Evolutionary conservation across 2,329 filamentous ascomycete species (phyloP).

Genomic region (Cyphellophora attinorum): DNA sequence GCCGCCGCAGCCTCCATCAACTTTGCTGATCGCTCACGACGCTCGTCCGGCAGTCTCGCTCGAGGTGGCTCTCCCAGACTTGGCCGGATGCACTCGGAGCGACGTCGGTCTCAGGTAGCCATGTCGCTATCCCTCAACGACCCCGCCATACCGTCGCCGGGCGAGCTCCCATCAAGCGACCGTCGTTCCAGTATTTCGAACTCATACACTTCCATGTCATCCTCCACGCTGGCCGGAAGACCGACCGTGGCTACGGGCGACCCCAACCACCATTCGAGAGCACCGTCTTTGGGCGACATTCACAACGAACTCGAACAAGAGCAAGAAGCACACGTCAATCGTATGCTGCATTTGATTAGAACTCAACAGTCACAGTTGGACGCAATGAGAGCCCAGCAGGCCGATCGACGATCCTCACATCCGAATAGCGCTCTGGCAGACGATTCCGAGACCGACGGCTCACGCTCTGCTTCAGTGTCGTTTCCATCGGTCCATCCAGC

Average conservation of each 20-base stretch:
- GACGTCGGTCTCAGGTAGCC: conserved; percentile 31
- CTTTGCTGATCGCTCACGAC: conserved; percentile 55
- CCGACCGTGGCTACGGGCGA: conserved; percentile 33
- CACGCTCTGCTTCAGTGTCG: conserved; percentile 24
- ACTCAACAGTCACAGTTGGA: conserved; percentile 37
- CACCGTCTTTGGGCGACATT: conserved; percentile 38
- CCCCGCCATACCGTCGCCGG: conserved; percentile 24
- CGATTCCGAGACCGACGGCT: conserved; percentile 24
- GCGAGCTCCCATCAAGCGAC: conserved; percentile 28
- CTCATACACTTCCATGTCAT: conserved; percentile 31
- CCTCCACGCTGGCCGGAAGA: conserved; percentile 32
- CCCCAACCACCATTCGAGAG: conserved; percentile 38
- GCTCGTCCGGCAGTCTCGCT: conserved; percentile 27
- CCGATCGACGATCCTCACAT: conserved; percentile 23
- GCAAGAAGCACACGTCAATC: conserved; percentile 43
- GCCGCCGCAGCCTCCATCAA: conserved; percentile 71
- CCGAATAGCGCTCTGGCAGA: conserved; percentile 30
- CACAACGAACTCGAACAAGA: conserved; percentile 43
- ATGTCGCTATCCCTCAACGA: conserved; percentile 32
- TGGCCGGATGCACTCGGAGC: conserved; percentile 25
- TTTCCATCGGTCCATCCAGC: conserved; percentile 26
- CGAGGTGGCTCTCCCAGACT: conserved; percentile 20
- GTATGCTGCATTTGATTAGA: conserved; percentile 40
- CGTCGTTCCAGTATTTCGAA: conserved; percentile 29
- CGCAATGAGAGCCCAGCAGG: conserved; percentile 25